Base-by-base conservation (phyloP, 805 yeast genomes). In the Aciculoconidium aculeatum region DNA sequence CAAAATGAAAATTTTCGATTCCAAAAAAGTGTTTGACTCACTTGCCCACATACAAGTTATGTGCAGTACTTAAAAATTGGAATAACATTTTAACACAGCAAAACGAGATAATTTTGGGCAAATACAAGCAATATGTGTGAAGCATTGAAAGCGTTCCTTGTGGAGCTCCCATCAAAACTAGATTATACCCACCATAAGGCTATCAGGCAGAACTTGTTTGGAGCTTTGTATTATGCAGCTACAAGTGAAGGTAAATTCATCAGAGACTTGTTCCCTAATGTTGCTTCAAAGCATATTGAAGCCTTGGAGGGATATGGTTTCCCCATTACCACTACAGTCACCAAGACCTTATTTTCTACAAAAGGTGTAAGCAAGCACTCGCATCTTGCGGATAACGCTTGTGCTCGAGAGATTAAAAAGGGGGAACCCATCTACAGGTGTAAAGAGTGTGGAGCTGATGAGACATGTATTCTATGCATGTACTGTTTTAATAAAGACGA, bases 351-450 rank as follows among this genome's bases (percentile, higher is more conserved):
- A 15, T 11, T 15, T 24, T 15, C 14, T 16, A 15, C 18, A 21
- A 24, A 24, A 9, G 27, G n/a, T 7, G 8, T 23, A 12, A 17
- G 14, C 14, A 11, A 19, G 7, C 57, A 59, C 30, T 36, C 51
- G 12, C 70, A 65, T 21, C 84, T 82, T 32, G 47, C 55, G 3
- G 78, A 76, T n/a, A 69, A 79, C 41, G 75, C 77, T 11, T 83
- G 94, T 59, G 80, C 87, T 3, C 63, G 77, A 31, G 64, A 72
- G 19, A 76, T 83, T 40, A 67, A 64, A 21, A 44, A 52, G 3
- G 80, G 80, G 14, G 83, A 79, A 36, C 75, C 80, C 1, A 78
- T 80, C 12, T 83, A 79, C 48, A 61, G 85, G 32, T 83, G 94
- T 47, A 63, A 63, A 18, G 84, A 81, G 34, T 83, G 94, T 61